Evolutionary conservation across 2,329 filamentous ascomycete species (phyloP), one percentile per base, ranked within the genome.

Genomic region (Xylaria sp.): DNA sequence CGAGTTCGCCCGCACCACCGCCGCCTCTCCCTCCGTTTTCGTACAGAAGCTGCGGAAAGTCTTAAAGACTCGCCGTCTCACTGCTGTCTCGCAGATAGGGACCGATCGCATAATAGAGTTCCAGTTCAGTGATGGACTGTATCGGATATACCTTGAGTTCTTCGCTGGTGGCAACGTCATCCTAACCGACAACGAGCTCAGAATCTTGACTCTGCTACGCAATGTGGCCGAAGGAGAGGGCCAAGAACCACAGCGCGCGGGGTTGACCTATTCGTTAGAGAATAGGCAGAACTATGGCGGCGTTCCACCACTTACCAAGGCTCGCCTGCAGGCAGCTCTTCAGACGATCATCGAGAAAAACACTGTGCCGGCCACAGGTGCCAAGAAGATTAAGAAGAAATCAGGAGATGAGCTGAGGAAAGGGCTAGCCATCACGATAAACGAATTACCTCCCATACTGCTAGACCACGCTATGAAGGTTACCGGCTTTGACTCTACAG

Each of bases 161-260:
- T 99, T 97, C 74, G 94, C 95, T 1, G 91, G 91, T 54, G 95
- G 95, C 46, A 99, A 99, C 74, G 89, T 99, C 63, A 92, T 99
- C 63, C 82, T 99, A 54, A 97, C 95, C 2, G 93, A 98, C 73
- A 85, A 83, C 52, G 89, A 96, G 23, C 80, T 93, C 54, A 95
- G 90, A 65, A 93, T 98, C 57, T 75, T 98, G 35, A 87, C 90
- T 0, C 79, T 99, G 19, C 81, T 95, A 68, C 87, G 95, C 57
- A 89, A 90, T 65, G 94, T 98, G 1, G 81, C 87, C 4, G 91
- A 93, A 69, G 90, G 90, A 2, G 89, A 90, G 53, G 90, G 90
- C n/a, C 90, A 96, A 71, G 93, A 97, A 71, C 87, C 91, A 41
- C 87, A 96, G 54, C 83, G 90, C 41, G 81, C 92, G 3, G 94